Percentiles rank a stretch among this genome's conserved stretches.
Conservation (phyloP, 2,329 filamentous ascomycete species). For the Cytospora piceicola region DNA sequence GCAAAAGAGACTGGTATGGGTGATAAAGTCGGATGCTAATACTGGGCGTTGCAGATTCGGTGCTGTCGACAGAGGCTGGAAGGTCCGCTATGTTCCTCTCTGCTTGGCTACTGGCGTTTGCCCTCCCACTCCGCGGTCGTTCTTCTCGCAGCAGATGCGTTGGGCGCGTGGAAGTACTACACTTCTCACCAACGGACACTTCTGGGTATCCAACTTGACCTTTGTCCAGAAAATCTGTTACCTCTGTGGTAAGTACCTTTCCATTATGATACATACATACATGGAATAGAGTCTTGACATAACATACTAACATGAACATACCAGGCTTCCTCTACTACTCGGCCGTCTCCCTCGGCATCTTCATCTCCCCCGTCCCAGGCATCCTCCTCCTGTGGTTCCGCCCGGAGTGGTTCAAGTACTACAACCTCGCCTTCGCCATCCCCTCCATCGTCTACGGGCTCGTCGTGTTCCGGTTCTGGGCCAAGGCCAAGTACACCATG, state of each 20-base stretch:
- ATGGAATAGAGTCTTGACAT: no score
- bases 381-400: slow-evolving; percentile 46
- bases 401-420: slow-evolving; percentile 47
- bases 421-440: slow-evolving; percentile 49
- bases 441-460: slow-evolving; percentile 46
- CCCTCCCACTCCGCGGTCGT: slow-evolving; percentile 46
- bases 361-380: slow-evolving; percentile 46
- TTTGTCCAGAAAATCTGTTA: slow-evolving; percentile 48
- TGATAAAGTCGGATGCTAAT: slow-evolving; percentile 2
- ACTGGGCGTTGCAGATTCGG: slow-evolving; percentile 37
- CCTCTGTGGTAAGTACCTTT: slow-evolving; percentile 40
- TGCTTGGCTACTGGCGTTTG: slow-evolving; percentile 48
- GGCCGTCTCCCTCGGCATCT: slow-evolving; percentile 45
- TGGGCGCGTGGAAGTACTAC: slow-evolving; percentile 48
- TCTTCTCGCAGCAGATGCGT: slow-evolving; percentile 50
- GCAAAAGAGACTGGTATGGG: not conserved
- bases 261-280: not conserved
- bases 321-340: slow-evolving; percentile 45
- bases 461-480: slow-evolving; percentile 45
- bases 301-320: not conserved
- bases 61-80: slow-evolving; percentile 48
- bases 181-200: slow-evolving; percentile 45
- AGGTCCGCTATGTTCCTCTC: slow-evolving; percentile 46
- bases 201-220: slow-evolving; percentile 45
- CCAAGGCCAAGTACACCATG: slow-evolving; percentile 46